phyloP scores from a whole-genome alignment of 2,329 filamentous ascomycete species.

The Stylonectria norvegica region DNA sequence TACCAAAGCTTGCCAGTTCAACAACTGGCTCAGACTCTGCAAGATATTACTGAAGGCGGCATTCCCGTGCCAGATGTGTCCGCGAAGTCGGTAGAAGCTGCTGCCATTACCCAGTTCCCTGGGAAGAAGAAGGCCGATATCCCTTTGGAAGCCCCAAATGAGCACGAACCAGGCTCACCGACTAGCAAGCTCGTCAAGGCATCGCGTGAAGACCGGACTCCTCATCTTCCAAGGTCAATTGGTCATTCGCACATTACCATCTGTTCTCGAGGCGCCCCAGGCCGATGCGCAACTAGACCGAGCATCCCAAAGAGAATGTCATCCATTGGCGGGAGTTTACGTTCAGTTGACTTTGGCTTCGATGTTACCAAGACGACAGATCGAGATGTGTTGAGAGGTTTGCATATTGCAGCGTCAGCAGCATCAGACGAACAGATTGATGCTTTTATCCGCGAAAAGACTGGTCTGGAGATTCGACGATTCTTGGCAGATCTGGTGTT shows the following conservation, averaged over 20 bases:
- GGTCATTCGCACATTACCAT: slow-evolving; percentile 25
- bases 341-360: slow-evolving; percentile 25
- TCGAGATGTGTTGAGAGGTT: slow-evolving; percentile 51
- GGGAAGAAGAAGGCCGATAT: slow-evolving; percentile 3
- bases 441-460: slow-evolving; percentile 48
- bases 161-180: neutral
- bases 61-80: slow-evolving; percentile 9
- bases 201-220: neutral
- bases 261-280: slow-evolving; percentile 27
- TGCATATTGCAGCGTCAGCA: slow-evolving; percentile 54
- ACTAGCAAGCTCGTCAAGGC: neutral
- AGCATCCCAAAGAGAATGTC: slow-evolving; percentile 36
- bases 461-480: slow-evolving; percentile 50
- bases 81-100: too few relatives aligned
- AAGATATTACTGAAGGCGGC: slow-evolving; percentile 1
- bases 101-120: too few relatives aligned
- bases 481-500: slow-evolving; percentile 54
- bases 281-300: slow-evolving; percentile 27
- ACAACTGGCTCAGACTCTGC: slow-evolving; percentile 1
- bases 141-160: slow-evolving; percentile 1
- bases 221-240: too few relatives aligned
- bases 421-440: slow-evolving; percentile 55
- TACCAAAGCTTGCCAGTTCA: slow-evolving; percentile 15
- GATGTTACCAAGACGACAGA: slow-evolving; percentile 42
- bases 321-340: slow-evolving; percentile 28